Conservation (phyloP, 2,329 filamentous ascomycete genomes). For the Bertia moriformis region DNA sequence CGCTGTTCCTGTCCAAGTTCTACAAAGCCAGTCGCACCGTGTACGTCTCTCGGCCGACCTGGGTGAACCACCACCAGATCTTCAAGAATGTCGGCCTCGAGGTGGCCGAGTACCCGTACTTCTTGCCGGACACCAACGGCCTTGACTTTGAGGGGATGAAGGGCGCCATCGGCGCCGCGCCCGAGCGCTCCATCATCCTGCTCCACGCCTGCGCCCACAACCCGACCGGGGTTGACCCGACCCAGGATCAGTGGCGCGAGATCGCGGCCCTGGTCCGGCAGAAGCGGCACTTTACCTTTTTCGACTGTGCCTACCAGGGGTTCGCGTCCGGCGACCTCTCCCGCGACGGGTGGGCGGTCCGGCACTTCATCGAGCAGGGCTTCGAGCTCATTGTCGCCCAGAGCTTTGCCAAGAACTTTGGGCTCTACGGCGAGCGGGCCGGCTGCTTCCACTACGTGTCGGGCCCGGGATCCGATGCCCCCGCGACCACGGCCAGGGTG, state of each 20-base stretch:
- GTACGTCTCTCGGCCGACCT: constrained; percentile 90
- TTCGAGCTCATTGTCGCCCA: constrained; percentile 81
- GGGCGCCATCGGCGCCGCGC: constrained; percentile 51
- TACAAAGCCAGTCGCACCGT: constrained; percentile 61
- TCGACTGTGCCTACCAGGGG: constrained; percentile 94
- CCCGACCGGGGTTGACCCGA: constrained; percentile 91
- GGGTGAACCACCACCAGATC: constrained; percentile 98
- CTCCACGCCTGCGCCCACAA: constrained; percentile 96
- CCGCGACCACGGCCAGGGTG: constrained; percentile 43
- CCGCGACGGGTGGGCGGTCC: constrained; percentile 75
- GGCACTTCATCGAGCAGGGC: constrained; percentile 83
- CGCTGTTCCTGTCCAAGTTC: constrained; percentile 86
- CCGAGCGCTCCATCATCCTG: constrained; percentile 70
- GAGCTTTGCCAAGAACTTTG: constrained; percentile 96
- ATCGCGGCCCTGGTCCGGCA: constrained; percentile 63
- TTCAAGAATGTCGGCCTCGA: constrained; percentile 76
- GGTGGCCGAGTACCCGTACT: constrained; percentile 83
- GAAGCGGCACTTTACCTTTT: constrained; percentile 89
- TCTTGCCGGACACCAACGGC: constrained; percentile 72
- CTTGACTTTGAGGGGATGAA: constrained; percentile 88
- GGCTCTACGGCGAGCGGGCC: constrained; percentile 88
- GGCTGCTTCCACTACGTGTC: constrained; percentile 93
- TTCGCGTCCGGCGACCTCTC: constrained; percentile 84
- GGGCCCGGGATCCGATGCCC: constrained; percentile 49
- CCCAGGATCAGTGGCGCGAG: constrained; percentile 84